A percentile compares a stretch with the other conserved stretches of the same genome.
These are phyloP conservation scores for Brassica balearica DNA, from an alignment of 441 rosid species.

Conservation along the genomic window DNA sequence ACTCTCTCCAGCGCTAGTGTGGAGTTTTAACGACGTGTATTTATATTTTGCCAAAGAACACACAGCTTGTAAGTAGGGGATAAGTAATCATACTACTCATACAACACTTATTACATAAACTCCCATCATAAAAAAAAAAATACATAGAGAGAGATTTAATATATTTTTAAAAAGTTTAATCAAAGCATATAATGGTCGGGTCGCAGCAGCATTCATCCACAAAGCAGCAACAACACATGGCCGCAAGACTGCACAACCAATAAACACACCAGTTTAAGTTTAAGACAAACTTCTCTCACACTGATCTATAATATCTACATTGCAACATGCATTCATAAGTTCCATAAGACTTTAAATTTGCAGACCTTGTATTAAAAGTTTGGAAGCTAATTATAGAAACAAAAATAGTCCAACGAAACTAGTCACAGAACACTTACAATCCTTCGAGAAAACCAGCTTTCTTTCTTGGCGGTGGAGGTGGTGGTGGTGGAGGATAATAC, in stretches of 20 bases:
- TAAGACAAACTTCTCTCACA: background rate
- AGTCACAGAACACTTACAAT: conserved; percentile 49
- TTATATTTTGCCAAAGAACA: background rate
- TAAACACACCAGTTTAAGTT: conserved; percentile 19
- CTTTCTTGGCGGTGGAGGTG: conserved; percentile 51
- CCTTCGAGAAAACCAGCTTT: conserved; percentile 66
- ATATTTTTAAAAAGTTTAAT: conserved; percentile 20
- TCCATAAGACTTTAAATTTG: background rate
- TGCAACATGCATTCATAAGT: background rate
- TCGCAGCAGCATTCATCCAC: conserved; percentile 71
- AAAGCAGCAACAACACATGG: conserved; percentile 70
- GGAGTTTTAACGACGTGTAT: no score
- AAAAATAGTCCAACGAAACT: background rate
- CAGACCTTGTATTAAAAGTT: background rate
- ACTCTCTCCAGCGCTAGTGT: background rate
- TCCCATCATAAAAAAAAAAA: background rate
- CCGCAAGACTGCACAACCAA: conserved; percentile 58
- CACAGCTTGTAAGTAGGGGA: background rate
- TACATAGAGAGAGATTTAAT: background rate
- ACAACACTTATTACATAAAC: conserved; percentile 20
- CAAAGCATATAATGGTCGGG: conserved; percentile 51
- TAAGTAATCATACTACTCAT: background rate
- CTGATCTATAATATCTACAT: background rate
- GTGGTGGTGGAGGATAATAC: conserved; percentile 49
- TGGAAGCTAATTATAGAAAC: conserved; percentile 7